Percentiles rank a stretch among this genome's conserved stretches.
Evolutionary conservation across 108 stramenopile species (phyloP).

Genomic region (Skeletonema menzelii): DNA sequence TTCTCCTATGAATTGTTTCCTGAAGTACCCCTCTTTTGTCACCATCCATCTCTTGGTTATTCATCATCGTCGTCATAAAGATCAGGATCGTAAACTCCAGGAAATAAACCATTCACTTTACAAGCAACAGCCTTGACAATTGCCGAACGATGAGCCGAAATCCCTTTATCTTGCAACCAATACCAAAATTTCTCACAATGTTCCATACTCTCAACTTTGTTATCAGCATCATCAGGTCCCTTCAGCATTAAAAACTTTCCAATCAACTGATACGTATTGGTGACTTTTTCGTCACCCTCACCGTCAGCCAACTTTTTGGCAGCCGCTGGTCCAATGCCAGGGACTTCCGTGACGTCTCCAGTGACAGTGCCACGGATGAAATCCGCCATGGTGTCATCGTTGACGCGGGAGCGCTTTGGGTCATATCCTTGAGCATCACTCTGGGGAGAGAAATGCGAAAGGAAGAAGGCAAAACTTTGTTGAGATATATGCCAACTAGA

Average conservation of each 20-base stretch:
- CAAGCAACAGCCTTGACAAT: conserved; percentile 94
- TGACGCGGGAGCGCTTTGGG: conserved; percentile 78
- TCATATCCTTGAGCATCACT: conserved; percentile 62
- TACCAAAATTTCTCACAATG: conserved; percentile 96
- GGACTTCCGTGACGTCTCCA: conserved; percentile 76
- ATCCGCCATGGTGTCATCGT: conserved; percentile 66
- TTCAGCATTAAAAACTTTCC: conserved; percentile 94
- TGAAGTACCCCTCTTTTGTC: neutral
- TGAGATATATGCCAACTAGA: neutral
- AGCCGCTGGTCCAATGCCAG: conserved; percentile 89
- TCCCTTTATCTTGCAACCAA: conserved; percentile 87
- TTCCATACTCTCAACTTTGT: conserved; percentile 80
- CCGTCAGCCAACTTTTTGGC: conserved; percentile 61
- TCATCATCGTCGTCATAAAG: conserved; percentile 80
- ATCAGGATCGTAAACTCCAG: conserved; percentile 86
- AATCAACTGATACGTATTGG: conserved; percentile 85
- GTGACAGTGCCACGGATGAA: conserved; percentile 58
- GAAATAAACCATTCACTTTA: conserved; percentile 86
- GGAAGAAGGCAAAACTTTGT: neutral
- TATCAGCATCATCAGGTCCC: conserved; percentile 77
- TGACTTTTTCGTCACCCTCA: conserved; percentile 66
- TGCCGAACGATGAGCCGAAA: conserved; percentile 86
- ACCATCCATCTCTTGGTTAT: neutral
- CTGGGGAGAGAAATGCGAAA: neutral
- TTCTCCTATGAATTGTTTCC: neutral